phyloP scores from a whole-genome alignment of 2,329 filamentous ascomycete genomes.

The Colletotrichum chlorophyti region DNA sequence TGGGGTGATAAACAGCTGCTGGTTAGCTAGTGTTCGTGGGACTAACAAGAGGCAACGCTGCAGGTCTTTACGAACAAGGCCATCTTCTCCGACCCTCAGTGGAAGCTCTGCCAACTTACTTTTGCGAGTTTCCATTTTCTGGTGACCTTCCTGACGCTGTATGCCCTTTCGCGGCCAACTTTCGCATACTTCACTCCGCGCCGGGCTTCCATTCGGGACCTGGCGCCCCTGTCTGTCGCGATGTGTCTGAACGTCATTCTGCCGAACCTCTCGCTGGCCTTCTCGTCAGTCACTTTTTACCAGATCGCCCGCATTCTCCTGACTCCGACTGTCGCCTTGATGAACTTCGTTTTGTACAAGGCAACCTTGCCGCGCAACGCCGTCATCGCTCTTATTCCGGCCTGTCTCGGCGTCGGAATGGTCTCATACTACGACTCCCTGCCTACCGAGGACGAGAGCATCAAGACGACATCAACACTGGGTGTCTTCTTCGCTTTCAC shows the following conservation, averaged over 20 bases:
- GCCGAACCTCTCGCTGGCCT: conserved; percentile 71
- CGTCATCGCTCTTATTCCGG: conserved; percentile 61
- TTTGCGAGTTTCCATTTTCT: conserved; percentile 75
- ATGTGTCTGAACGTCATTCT: conserved; percentile 76
- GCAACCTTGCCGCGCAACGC: conserved; percentile 62
- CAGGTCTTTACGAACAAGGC: conserved; percentile 75
- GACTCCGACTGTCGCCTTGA: conserved; percentile 68
- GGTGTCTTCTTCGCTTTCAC: conserved; percentile 70
- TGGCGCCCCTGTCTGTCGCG: conserved; percentile 69
- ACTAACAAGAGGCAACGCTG: conserved; percentile 27
- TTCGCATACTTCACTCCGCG: conserved; percentile 66
- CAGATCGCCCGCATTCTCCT: conserved; percentile 73
- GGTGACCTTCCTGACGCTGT: conserved; percentile 70
- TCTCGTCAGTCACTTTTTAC: conserved; percentile 73
- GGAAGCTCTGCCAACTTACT: conserved; percentile 68
- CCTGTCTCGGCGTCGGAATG: conserved; percentile 69
- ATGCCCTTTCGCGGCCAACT: conserved; percentile 62
- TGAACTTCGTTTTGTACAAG: conserved; percentile 69
- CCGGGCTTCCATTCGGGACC: conserved; percentile 58
- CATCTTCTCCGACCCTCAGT: conserved; percentile 68
- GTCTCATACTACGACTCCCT: conserved; percentile 74
- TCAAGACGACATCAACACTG: conserved; percentile 62
- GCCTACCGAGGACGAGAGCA: conserved; percentile 49
- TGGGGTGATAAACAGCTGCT: too few relatives aligned
- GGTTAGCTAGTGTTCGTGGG: too few relatives aligned